Conservation (phyloP, 352 stramenopile genomes). For the Phytophthora europaea region DNA sequence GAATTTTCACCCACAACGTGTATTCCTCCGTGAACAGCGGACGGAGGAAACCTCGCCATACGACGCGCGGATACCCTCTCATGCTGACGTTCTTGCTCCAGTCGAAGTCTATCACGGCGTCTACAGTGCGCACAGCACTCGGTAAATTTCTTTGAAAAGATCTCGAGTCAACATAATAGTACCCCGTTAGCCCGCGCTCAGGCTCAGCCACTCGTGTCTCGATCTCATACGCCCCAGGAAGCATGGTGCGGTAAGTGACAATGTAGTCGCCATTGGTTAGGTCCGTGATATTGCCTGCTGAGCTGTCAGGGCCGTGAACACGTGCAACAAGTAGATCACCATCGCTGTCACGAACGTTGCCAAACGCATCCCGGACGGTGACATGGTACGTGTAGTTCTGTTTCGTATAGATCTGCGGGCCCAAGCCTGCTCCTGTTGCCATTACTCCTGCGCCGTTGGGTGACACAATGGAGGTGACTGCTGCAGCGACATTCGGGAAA, state of each 20-base stretch:
- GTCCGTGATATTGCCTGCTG: slow-evolving; percentile 43
- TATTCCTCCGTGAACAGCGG: slow-evolving; percentile 56
- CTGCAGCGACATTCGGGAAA: slow-evolving; percentile 41
- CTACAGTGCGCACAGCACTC: slow-evolving; percentile 36
- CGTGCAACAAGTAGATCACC: slow-evolving; percentile 50
- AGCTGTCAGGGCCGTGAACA: slow-evolving; percentile 41
- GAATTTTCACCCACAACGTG: slow-evolving; percentile 43
- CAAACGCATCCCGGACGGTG: slow-evolving; percentile 53
- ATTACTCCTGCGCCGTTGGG: slow-evolving; percentile 14
- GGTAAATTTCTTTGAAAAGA: slow-evolving; percentile 27
- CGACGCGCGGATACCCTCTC: slow-evolving; percentile 52
- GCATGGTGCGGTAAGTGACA: slow-evolving; percentile 43
- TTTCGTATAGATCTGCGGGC: slow-evolving; percentile 36
- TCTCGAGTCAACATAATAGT: slow-evolving; percentile 47
- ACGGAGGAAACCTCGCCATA: slow-evolving; percentile 57
- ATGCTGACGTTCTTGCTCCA: slow-evolving; percentile 50
- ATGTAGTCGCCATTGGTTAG: slow-evolving; percentile 53
- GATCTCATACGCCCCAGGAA: slow-evolving; percentile 56
- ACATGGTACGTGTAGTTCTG: slow-evolving; percentile 43
- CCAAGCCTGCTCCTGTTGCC: slow-evolving; percentile 33
- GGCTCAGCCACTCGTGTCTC: slow-evolving; percentile 49
- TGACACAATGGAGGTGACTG: slow-evolving; percentile 45
- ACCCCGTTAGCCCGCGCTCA: slow-evolving; percentile 37
- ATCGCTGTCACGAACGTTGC: slow-evolving; percentile 48
- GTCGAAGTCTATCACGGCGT: slow-evolving; percentile 52